These are phyloP conservation scores for Artemisia argyi DNA, from an alignment of 129 eudicot genomes.

Conservation along the genomic window DNA sequence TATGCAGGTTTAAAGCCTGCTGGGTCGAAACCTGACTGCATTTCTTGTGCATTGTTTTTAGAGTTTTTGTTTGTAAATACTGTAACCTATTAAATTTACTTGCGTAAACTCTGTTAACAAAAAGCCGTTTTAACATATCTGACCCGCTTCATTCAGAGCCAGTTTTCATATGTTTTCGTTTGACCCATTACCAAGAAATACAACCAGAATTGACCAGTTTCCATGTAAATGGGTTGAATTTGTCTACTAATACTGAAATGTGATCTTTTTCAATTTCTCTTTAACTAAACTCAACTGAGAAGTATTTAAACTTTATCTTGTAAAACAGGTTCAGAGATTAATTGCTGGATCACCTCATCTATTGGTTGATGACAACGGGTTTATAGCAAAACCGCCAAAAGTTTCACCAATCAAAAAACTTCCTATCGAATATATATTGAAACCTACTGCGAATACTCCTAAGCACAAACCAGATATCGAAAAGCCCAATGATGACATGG, in stretches of 20 bases:
- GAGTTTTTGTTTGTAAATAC: background rate
- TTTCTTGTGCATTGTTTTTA: background rate
- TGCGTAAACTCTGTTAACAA: background rate
- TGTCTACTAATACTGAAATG: background rate
- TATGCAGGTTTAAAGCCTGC: background rate
- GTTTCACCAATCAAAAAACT: conserved; percentile 50
- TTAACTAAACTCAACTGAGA: background rate
- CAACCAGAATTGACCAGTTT: background rate
- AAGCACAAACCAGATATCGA: conserved; percentile 43
- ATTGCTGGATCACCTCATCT: conserved; percentile 82
- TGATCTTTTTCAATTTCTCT: background rate
- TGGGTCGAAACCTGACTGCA: background rate
- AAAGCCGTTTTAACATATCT: background rate
- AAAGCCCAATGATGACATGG: conserved; percentile 50
- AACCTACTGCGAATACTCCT: conserved; percentile 35
- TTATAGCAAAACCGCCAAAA: conserved; percentile 51
- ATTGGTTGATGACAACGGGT: conserved; percentile 56
- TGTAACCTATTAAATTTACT: background rate
- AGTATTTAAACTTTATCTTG: background rate
- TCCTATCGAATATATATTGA: conserved; percentile 47
- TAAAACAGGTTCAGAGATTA: conserved; percentile 76
- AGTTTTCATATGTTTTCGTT: background rate
- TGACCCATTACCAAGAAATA: background rate
- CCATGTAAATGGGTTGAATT: background rate
- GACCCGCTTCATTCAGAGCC: background rate